Evolutionary conservation across 2,329 filamentous ascomycete species (phyloP).

Genomic region (Fusarium stilboides): DNA sequence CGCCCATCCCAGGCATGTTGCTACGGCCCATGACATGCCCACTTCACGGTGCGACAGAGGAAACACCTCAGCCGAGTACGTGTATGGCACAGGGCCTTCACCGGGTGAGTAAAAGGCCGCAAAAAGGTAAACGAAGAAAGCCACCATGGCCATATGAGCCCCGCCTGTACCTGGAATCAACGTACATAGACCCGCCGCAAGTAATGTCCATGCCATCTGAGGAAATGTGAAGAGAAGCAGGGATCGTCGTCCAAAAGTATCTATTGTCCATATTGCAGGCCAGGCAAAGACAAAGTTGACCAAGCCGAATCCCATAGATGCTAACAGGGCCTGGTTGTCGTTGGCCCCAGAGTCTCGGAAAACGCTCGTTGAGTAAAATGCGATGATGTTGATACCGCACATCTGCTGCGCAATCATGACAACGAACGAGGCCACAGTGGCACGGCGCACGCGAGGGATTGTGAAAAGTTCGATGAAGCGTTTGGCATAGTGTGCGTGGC

Average conservation of each 20-base stretch:
- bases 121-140: constrained; percentile 71
- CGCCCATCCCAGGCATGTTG: constrained; percentile 74
- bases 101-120: constrained; percentile 66
- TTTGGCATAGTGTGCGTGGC: constrained; percentile 69
- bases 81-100: constrained; percentile 78
- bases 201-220: constrained; percentile 60
- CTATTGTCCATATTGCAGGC: constrained; percentile 72
- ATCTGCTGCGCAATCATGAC: constrained; percentile 87
- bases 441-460: constrained; percentile 77
- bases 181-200: constrained; percentile 65
- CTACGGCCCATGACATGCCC: constrained; percentile 79
- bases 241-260: constrained; percentile 69
- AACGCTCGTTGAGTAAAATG: constrained; percentile 80
- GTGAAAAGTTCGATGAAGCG: constrained; percentile 78
- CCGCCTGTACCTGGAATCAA: constrained; percentile 60
- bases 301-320: constrained; percentile 71
- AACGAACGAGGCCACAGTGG: constrained; percentile 81
- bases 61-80: constrained; percentile 79
- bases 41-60: constrained; percentile 79
- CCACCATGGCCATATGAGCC: constrained; percentile 62
- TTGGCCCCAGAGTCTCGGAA: constrained; percentile 71
- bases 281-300: constrained; percentile 72
- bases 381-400: constrained; percentile 80
- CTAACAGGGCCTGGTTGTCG: constrained; percentile 70
- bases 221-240: constrained; percentile 62